A percentile compares a stretch with the other conserved stretches of the same genome.
phyloP scores from a whole-genome alignment of 495 filamentous ascomycete species.

The Hypoxylon trugodes region DNA sequence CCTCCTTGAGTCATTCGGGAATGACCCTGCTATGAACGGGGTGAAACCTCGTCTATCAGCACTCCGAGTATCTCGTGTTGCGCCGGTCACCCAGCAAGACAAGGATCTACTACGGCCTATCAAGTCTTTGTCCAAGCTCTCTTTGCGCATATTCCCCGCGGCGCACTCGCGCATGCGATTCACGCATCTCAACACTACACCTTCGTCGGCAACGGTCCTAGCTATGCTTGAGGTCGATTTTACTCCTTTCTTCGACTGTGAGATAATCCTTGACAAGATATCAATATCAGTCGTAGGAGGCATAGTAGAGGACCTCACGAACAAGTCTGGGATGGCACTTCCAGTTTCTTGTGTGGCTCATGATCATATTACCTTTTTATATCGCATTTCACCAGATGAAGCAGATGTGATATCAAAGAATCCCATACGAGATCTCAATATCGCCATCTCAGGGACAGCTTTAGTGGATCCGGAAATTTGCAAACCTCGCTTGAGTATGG shows the following conservation, averaged over 20 bases:
- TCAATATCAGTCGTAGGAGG: constrained; percentile 72
- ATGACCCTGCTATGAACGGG: constrained; percentile 72
- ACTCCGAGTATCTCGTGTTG: constrained; percentile 78
- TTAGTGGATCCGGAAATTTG: constrained; percentile 68
- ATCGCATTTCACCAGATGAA: constrained; percentile 74
- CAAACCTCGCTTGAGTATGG: constrained; percentile 76
- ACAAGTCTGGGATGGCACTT: constrained; percentile 61
- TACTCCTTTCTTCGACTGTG: constrained; percentile 79
- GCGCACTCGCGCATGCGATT: constrained; percentile 88
- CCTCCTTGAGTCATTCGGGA: constrained; percentile 77
- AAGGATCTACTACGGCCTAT: constrained; percentile 65
- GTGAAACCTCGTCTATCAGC: constrained; percentile 80
- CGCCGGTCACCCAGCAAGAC: constrained; percentile 62
- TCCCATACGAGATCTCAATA: constrained; percentile 59
- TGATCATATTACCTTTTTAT: constrained; percentile 87
- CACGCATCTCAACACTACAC: constrained; percentile 71
- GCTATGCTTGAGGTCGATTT: constrained; percentile 90
- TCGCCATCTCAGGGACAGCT: constrained; percentile 72
- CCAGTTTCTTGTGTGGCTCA: constrained; percentile 77
- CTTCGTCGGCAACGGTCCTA: constrained; percentile 71
- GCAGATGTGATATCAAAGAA: constrained; percentile 63
- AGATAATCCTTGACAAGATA: constrained; percentile 73
- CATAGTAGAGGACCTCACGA: constrained; percentile 70
- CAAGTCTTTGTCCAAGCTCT: constrained; percentile 70
- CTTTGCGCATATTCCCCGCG: constrained; percentile 77